Base-by-base conservation (phyloP, 2,329 filamentous ascomycete species). In the Rutstroemia sp. region DNA sequence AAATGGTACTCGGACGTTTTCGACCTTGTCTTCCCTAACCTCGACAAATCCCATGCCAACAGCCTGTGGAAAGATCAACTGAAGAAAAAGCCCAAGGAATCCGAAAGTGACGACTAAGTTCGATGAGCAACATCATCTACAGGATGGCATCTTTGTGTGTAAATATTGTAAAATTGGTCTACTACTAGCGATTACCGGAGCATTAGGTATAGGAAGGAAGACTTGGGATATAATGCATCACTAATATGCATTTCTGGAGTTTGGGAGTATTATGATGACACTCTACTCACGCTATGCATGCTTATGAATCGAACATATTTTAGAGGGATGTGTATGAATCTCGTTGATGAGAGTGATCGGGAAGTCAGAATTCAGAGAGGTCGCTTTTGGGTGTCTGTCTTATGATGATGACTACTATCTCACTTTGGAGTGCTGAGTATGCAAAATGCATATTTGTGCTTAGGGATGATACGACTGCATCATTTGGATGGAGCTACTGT, bases 1-100 rank as follows among this genome's bases (percentile, higher is more conserved):
- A 85, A 82, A 68, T 99, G 94, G 94, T 99, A 97, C 76, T 81
- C 81, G 6, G 91, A 99, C 63, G 89, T 99, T 51, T 97, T 96
- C 71, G 82, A 92, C 61, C 79, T 96, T 59, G 84, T 97, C 64
- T 99, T 99, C 77, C 84, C 89, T 39, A 77, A 87, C 61, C 73
- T 97, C 17, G 88, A 96, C 73, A 78, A 76, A 59, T 79, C 86
- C 44, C 74, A 82, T 59, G 90, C 87, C 60, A 94, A 88, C 71
- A 81, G 82, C 62, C 76, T 80, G 65, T 79, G 80, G 68, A 72
- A 72, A 58, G 67, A 68, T 47, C 67, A 68, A 52, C 61, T 70
- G 4, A 42, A 57, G 7, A 63, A 64, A 38, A 67, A 52, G 69
- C 73, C 30, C 12, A 50, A 56, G 27, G 39, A 59, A 17, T 58